These are phyloP conservation scores for Skeletonema potamos DNA, from an alignment of 108 stramenopile species.

Conservation along the genomic window DNA sequence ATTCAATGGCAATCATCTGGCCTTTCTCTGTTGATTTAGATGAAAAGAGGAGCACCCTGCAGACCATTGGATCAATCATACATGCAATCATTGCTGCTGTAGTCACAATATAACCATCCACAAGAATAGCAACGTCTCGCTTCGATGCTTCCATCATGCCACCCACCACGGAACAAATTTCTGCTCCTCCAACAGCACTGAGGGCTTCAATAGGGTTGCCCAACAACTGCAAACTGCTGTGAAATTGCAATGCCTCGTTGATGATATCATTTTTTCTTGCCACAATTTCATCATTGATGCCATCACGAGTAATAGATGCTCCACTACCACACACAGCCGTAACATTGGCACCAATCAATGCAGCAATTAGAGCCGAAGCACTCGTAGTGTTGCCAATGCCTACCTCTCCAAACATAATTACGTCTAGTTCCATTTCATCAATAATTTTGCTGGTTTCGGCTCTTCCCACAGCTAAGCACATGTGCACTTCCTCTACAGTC, in stretches of 20 bases:
- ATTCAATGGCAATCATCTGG: constrained; percentile 47
- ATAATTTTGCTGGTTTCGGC: constrained; percentile 30
- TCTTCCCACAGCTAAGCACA: constrained; percentile 49
- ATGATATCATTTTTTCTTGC: constrained; percentile 64
- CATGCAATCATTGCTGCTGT: constrained; percentile 74
- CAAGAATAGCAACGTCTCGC: constrained; percentile 59
- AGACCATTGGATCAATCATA: constrained; percentile 46
- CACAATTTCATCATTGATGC: constrained; percentile 45
- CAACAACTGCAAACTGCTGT: constrained; percentile 9
- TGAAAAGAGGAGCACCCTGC: constrained; percentile 60
- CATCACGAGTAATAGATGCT: constrained; percentile 54
- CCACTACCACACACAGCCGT: constrained; percentile 60
- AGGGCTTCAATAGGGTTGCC: constrained; percentile 31
- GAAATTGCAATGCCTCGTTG: constrained; percentile 51
- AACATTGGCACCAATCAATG: constrained; percentile 45
- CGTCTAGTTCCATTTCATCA: constrained; percentile 16
- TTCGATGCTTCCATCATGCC: constrained; percentile 61
- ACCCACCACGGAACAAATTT: constrained; percentile 80
- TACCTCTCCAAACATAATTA: constrained; percentile 74
- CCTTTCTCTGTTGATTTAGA: constrained; percentile 72
- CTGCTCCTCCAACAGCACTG: constrained; percentile 67
- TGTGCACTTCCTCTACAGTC: constrained; percentile 52
- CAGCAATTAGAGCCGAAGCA: constrained; percentile 60
- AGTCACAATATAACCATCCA: constrained; percentile 83
- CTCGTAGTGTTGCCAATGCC: constrained; percentile 88